These are phyloP conservation scores for Talaromyces rugulosus DNA, from an alignment of 2,329 filamentous ascomycete species.

Conservation along the genomic window DNA sequence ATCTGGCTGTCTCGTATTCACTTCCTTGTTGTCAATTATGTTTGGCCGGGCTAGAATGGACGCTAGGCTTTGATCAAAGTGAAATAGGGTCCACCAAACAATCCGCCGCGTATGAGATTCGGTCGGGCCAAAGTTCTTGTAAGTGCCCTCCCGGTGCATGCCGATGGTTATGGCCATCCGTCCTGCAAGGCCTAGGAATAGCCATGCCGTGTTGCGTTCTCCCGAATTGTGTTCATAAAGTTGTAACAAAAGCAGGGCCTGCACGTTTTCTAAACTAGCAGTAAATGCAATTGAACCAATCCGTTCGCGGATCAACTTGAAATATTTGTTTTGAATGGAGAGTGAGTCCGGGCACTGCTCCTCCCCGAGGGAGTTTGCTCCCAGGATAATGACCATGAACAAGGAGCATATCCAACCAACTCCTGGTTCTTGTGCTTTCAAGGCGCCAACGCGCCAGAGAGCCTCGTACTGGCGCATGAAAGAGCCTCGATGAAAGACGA, in stretches of 20 bases:
- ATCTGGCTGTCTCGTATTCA: constrained; percentile 30
- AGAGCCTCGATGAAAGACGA: constrained; percentile 31
- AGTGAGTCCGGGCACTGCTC: constrained; percentile 14
- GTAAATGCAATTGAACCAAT: constrained; percentile 29
- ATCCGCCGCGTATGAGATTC: constrained; percentile 33
- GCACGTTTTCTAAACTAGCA: constrained; percentile 29
- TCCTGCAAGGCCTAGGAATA: constrained; percentile 24
- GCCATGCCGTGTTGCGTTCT: constrained; percentile 35
- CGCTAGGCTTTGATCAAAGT: constrained; percentile 35
- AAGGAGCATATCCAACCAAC: constrained; percentile 35
- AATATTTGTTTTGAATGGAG: constrained; percentile 25
- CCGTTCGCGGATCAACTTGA: constrained; percentile 18
- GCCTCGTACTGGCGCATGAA: constrained; percentile 34
- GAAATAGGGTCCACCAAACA: constrained; percentile 36
- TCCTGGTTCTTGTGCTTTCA: constrained; percentile 18
- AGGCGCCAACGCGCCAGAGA: constrained; percentile 17
- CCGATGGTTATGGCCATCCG: constrained; percentile 26
- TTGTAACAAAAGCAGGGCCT: constrained; percentile 28
- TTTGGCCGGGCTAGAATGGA: constrained; percentile 34
- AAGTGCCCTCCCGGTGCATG: constrained; percentile 21
- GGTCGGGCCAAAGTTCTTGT: constrained; percentile 27
- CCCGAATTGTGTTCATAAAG: constrained; percentile 38
- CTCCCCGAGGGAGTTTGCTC: constrained; percentile 25
- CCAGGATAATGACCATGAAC: constrained; percentile 36
- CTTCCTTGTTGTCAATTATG: constrained; percentile 32